Evolutionary conservation across 345 rosid species (phyloP), one percentile per base, ranked within the genome.

Genomic region (Combretum micranthum): DNA sequence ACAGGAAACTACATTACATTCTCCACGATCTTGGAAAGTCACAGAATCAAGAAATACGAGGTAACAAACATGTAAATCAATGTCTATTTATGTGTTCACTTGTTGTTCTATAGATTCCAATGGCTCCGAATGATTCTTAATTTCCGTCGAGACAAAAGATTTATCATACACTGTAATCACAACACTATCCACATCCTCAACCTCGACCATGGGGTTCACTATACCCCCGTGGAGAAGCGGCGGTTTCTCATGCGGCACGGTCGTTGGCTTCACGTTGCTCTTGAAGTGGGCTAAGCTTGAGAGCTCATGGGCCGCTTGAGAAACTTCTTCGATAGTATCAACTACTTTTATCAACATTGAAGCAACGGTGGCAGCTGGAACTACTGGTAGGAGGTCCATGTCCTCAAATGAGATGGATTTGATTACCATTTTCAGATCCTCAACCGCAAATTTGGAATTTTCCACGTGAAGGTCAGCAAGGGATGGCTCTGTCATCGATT

Each of bases 311-410:
- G 77, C 73, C 9, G 84, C 73, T 44, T 77, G 73, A 12, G 71
- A 76, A 51, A 90, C 75, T 42, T 74, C 72, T 46, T 85, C 85
- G 4, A 75, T 65, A 47, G 69, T 74, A 12, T 64, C 66, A 13
- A 73, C 91, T 4, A 79, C 69, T 21, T 83, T 82, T 5, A 75
- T 64, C 39, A 91, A 59, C 12, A 80, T 57, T 15, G 92, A 83
- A 51, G 83, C 92, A 15, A 82, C 71, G 4, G 90, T 78, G 12
- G 80, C 81, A 26, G 68, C 80, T 0, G 90, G 84, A 16, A 84
- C 71, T 12, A 81, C 70, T 50, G 72, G 74, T n/a, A 72, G 69
- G 16, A 86, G 54, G 57, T 71, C 74, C 57, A 56, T 53, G 42
- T 68, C 57, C 68, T 72, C 72, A 8, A 64, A 14, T 3, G 58